Evolutionary conservation across 75 land plant genomes (phyloP), one percentile per base, ranked within the genome.

Genomic region (Cunninghamia lanceolata): DNA sequence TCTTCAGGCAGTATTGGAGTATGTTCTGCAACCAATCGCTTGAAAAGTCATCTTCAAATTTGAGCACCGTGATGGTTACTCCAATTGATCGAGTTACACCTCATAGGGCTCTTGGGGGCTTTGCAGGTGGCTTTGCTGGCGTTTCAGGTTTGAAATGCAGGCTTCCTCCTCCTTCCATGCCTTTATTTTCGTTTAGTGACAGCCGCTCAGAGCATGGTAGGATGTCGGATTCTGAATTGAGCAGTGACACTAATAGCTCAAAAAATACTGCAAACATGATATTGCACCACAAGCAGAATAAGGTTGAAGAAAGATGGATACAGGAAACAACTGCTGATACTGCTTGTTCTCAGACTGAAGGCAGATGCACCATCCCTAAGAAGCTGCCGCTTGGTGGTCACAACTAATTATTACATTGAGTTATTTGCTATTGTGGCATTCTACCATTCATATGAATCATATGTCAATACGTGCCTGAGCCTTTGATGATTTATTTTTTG

Each of bases 71-170:
- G 25, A 38, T 32, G 84, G 21, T 84, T 53, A n/a, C 70, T 54
- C 59, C 70, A 38, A 14, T 53, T 84, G 75, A 84, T 35, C 39
- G 79, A 84, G 38, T 16, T 56, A 36, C 76, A 21, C 70, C 84
- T 59, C 79, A 84, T 42, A 84, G 84, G 43, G 84, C 84, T 84
- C 84, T 84, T 35, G 84, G 84, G 25, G 84, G 84, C 21, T 84
- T 84, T 54, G 84, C 84, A 10, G 84, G 84, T 32, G 84, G 84
- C 84, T 84, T 84, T 84, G 84, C 40, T 32, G 84, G 84, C 32
- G 84, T 84, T 84, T 84, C 84, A 53, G 84, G 84, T 13, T 28
- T 84, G 84, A 84, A 84, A 84, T 84, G 84, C 70, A 59, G 34
- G 42, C 3, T 53, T 84, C 84, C 84, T 47, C 73, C 73, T 13